Evolutionary conservation across 768 basidiomycete species (phyloP).

Genomic region (Tulasnella calospora): DNA sequence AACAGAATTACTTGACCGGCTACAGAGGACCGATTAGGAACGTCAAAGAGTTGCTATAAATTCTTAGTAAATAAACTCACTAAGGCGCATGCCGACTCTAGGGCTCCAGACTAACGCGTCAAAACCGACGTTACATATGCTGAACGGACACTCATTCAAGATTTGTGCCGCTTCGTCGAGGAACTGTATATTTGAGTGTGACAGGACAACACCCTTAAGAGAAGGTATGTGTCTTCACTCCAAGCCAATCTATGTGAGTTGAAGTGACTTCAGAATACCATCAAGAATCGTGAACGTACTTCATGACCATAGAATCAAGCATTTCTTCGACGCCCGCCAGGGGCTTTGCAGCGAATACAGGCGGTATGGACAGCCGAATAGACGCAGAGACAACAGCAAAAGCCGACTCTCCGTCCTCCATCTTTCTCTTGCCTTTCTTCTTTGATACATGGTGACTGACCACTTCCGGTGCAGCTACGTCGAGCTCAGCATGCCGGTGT

Average conservation of each 20-base stretch:
- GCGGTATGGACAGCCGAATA: conserved; percentile 70
- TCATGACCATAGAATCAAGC: conserved; percentile 93
- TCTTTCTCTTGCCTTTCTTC: conserved; percentile 40
- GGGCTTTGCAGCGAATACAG: conserved; percentile 71
- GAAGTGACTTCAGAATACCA: not conserved
- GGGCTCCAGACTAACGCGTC: conserved; percentile 89
- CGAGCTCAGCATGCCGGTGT: conserved; percentile 32
- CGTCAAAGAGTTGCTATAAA: not conserved
- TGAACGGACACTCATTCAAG: conserved; percentile 79
- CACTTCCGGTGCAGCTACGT: conserved; percentile 6
- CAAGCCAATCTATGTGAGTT: not conserved
- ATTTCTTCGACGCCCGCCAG: conserved; percentile 75
- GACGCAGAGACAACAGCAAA: conserved; percentile 62
- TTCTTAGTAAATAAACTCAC: conserved; percentile 42
- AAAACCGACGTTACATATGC: conserved; percentile 67
- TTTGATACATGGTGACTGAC: conserved; percentile 26
- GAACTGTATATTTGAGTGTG: conserved; percentile 75
- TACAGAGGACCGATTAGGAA: conserved; percentile 33
- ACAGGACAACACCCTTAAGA: conserved; percentile 79
- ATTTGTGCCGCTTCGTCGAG: conserved; percentile 59
- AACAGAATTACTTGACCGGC: conserved; percentile 83
- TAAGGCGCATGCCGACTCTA: conserved; percentile 68
- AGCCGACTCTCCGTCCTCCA: conserved; percentile 37
- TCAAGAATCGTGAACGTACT: conserved; percentile 46
- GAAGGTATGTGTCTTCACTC: conserved; percentile 72